Evolutionary conservation across 2,329 filamentous ascomycete genomes (phyloP).

Genomic region (Hyphodiscus sp.): DNA sequence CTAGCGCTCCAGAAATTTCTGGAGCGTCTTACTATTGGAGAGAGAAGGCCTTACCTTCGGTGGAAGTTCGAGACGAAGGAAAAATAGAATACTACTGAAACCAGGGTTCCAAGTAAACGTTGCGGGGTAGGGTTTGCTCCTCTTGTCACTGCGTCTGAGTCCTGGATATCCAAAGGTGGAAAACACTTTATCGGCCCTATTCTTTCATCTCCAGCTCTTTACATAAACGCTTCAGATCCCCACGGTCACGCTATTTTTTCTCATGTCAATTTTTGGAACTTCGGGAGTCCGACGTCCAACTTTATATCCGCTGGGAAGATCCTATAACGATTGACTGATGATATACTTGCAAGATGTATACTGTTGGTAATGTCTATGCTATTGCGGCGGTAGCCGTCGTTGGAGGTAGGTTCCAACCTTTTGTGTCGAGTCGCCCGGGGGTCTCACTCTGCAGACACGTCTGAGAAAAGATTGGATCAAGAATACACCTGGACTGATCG

Average conservation of each 20-base stretch:
- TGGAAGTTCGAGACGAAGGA: too few species aligned
- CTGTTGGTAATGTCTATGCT: slow-evolving; percentile 25
- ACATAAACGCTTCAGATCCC: slow-evolving; percentile 1
- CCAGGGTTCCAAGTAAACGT: slow-evolving; percentile 1
- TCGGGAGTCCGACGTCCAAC: not conserved
- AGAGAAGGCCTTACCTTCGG: too few species aligned
- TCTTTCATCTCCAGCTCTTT: not conserved
- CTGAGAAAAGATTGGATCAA: too few species aligned
- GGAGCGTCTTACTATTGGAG: not conserved
- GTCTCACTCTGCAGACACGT: too few species aligned
- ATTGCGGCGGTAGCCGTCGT: slow-evolving; percentile 29
- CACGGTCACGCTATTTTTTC: not conserved
- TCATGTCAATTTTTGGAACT: not conserved
- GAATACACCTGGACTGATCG: too few species aligned
- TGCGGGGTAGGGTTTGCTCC: slow-evolving; percentile 5
- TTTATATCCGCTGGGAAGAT: not conserved
- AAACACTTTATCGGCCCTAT: slow-evolving; percentile 1
- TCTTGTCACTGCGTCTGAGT: slow-evolving; percentile 2
- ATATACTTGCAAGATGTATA: slow-evolving; percentile 3
- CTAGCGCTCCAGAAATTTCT: not conserved
- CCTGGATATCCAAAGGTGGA: not conserved
- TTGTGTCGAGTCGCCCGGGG: too few species aligned
- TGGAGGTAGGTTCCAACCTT: slow-evolving; percentile 9
- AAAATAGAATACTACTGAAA: not conserved
- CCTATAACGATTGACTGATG: slow-evolving; percentile 2